Percentiles rank a stretch among this genome's conserved stretches.
Conservation (phyloP, 2,329 filamentous ascomycete species). For the Pseudopyricularia cyperi region DNA sequence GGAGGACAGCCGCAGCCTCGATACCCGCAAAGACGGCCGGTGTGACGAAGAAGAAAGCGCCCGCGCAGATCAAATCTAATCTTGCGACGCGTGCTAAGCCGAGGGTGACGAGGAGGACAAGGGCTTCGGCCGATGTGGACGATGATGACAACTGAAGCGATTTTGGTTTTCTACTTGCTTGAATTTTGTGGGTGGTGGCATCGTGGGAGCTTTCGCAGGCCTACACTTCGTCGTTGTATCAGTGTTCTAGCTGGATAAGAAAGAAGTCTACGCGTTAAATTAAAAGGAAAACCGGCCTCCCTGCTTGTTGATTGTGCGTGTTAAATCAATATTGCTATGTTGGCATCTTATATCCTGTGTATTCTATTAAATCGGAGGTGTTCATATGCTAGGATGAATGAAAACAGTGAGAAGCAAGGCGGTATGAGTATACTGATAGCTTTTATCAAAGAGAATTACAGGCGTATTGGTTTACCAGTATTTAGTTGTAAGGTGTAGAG, state of each 20-base stretch:
- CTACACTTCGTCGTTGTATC: not conserved
- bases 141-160: slow-evolving; percentile 1
- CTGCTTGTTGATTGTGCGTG: no score
- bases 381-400: no score
- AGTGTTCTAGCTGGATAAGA: not conserved
- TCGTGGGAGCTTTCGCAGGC: not conserved
- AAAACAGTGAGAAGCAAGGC: no score
- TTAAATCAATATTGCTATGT: no score
- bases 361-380: no score
- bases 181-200: not conserved
- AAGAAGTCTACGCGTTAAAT: not conserved
- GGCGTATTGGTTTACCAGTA: no score
- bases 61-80: not conserved
- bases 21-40: not conserved
- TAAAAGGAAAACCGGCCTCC: not conserved
- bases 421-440: no score
- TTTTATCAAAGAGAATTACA: no score
- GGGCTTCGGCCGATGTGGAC: not conserved
- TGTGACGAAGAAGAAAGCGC: not conserved
- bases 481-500: no score
- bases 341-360: no score
- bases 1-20: not conserved
- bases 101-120: not conserved
- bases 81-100: slow-evolving; percentile 2
- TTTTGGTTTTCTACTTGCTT: not conserved